Conservation (phyloP, 495 filamentous ascomycete genomes). For the Hypoxylon intermedium region DNA sequence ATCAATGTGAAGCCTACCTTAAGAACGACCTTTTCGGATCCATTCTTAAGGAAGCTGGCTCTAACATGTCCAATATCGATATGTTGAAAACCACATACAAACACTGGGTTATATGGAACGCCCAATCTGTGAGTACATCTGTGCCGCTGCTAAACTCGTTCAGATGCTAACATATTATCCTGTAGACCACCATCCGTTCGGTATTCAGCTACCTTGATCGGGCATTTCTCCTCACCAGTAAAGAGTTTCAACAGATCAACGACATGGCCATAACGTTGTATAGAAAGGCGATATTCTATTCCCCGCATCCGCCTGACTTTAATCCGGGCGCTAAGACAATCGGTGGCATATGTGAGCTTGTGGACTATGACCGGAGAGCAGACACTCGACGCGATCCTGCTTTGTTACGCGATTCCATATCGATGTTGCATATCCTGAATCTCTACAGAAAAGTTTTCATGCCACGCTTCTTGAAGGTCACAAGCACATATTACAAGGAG, state of each 20-base stretch:
- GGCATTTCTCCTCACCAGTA: constrained; percentile 78
- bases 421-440: constrained; percentile 80
- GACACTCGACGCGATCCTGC: constrained; percentile 57
- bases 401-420: constrained; percentile 73
- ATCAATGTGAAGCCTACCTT: constrained; percentile 60
- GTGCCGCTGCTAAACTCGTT: constrained; percentile 3
- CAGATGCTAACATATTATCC: not conserved
- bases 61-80: constrained; percentile 67
- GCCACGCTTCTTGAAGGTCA: constrained; percentile 70
- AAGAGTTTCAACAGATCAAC: constrained; percentile 56
- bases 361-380: constrained; percentile 71
- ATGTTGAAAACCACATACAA: constrained; percentile 68
- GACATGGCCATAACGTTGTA: constrained; percentile 65
- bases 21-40: constrained; percentile 60
- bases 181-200: constrained; percentile 76
- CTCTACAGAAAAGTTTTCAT: constrained; percentile 84
- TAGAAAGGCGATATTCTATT: constrained; percentile 62
- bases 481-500: constrained; percentile 65
- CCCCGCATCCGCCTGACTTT: constrained; percentile 60
- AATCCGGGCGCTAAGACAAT: constrained; percentile 63
- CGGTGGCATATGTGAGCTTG: constrained; percentile 75
- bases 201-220: constrained; percentile 94
- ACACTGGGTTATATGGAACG: constrained; percentile 80
- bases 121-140: constrained; percentile 66
- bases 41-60: constrained; percentile 57